These are phyloP conservation scores for Penicillium subrubescens DNA, from an alignment of 495 filamentous ascomycete species.

Conservation along the genomic window DNA sequence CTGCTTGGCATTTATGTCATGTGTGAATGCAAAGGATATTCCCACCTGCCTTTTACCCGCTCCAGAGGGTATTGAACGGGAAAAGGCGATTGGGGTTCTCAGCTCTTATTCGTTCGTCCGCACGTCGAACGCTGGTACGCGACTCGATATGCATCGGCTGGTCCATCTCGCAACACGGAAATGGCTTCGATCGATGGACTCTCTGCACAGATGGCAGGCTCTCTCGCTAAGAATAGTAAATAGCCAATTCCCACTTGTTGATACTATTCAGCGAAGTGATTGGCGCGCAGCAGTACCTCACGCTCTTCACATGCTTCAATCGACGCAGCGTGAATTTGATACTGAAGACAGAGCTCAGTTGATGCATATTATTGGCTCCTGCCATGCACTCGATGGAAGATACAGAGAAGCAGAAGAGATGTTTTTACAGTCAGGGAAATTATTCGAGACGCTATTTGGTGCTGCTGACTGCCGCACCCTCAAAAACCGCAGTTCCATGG, in stretches of 20 bases:
- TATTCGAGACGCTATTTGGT: slow-evolving; percentile 16
- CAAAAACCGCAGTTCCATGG: slow-evolving; percentile 4
- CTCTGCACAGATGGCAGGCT: slow-evolving; percentile 8
- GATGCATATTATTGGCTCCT: not conserved
- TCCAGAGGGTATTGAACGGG: slow-evolving; percentile 5
- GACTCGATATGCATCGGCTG: slow-evolving; percentile 26
- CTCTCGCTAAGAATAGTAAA: slow-evolving; percentile 15
- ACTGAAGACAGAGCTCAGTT: not conserved
- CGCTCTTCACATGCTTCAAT: slow-evolving; percentile 21
- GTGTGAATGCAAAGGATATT: slow-evolving; percentile 34
- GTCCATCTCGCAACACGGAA: slow-evolving; percentile 37
- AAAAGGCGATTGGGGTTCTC: slow-evolving; percentile 35
- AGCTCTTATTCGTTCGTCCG: slow-evolving; percentile 37
- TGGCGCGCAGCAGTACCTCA: slow-evolving; percentile 40
- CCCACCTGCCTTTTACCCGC: slow-evolving; percentile 24
- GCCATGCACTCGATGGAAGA: slow-evolving; percentile 17
- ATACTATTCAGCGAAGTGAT: slow-evolving; percentile 21
- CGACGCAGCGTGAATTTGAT: not conserved
- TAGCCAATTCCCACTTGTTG: slow-evolving; percentile 20
- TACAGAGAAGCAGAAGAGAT: slow-evolving; percentile 20
- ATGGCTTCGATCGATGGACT: slow-evolving; percentile 24
- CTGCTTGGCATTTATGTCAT: slow-evolving; percentile 46
- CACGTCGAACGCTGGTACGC: not conserved
- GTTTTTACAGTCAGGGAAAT: slow-evolving; percentile 19
- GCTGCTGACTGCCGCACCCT: slow-evolving; percentile 1